Conservation (phyloP, 1,284 basidiomycete genomes). For the Kwoniella shivajii region DNA sequence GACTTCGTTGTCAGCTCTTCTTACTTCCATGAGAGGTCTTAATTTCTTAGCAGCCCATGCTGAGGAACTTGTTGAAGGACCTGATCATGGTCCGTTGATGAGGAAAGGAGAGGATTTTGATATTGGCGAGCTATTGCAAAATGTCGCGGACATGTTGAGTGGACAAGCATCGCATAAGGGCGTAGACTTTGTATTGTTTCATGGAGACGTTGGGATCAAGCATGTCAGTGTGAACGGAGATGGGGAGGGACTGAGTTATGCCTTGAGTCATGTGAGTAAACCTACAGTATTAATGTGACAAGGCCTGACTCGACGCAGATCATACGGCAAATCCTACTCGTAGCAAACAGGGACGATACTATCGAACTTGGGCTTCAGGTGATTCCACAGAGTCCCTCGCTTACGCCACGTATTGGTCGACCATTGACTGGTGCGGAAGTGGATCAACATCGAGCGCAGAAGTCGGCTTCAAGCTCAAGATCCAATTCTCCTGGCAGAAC, state of each 20-base stretch:
- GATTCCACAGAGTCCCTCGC: conserved; percentile 51
- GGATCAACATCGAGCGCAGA: conserved; percentile 6
- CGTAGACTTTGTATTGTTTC: conserved; percentile 84
- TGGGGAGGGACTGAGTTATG: conserved; percentile 77
- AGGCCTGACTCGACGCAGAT: conserved; percentile 61
- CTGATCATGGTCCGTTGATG: conserved; percentile 4
- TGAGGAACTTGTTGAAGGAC: conserved; percentile 30
- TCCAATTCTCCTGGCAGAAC: conserved; percentile 27
- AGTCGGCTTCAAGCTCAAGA: conserved; percentile 15
- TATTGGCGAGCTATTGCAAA: conserved; percentile 71
- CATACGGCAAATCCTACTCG: conserved; percentile 75
- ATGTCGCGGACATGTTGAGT: conserved; percentile 78
- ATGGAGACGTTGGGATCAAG: conserved; percentile 79
- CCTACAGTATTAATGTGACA: conserved; percentile 3
- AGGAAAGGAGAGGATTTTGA: conserved; percentile 58
- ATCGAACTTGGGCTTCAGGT: conserved; percentile 84
- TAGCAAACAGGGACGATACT: conserved; percentile 71
- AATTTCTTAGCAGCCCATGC: conserved; percentile 84
- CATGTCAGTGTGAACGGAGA: conserved; percentile 81
- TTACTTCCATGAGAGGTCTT: conserved; percentile 84
- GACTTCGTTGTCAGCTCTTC: conserved; percentile 79
- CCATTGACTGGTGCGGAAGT: conserved; percentile 34
- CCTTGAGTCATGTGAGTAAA: conserved; percentile 74
- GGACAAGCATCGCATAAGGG: conserved; percentile 78
- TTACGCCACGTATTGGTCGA: conserved; percentile 37